Base-by-base conservation (phyloP, 371 early-diverging fungal genomes). In the Cokeromyces recurvatus region DNA sequence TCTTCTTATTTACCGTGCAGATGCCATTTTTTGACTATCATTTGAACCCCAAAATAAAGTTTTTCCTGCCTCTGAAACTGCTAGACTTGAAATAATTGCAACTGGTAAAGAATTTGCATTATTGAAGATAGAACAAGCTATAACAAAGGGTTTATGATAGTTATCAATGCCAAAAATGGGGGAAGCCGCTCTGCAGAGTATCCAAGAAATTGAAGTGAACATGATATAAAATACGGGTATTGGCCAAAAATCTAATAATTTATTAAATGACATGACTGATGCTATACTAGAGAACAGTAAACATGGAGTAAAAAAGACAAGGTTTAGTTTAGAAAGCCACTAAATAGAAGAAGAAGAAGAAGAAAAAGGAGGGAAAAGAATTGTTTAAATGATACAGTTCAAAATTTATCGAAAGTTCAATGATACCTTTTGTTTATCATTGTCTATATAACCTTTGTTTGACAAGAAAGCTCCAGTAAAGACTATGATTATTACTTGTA, bases 101-200 rank as follows among this genome's bases (percentile, higher is more conserved):
- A 86, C 76, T 2, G 90, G 90, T 19, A 87, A 57, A 10, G 84
- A 81, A 55, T 87, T 89, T 3, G 85, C 79, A 55, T 87, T 87
- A 41, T 75, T 68, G 38, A 87, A 86, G 52, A 87, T 66, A n/a
- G 77, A 66, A 14, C 85, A 80, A 3, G 85, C 84, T 19, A 71
- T 66, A 17, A 83, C 77, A 56, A 89, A 80, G 14, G 79, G 77
- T 15, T 74, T 72, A 35, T 85, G 77, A 11, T 27, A 27, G 5
- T 27, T 27, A 4, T 70, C 51, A 21, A 79, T 54, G 21, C 77
- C 67, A 23, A 73, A 64, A 4, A 72, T 12, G 37, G 71, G 66
- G 12, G 77, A 63, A 8, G 71, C 45, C 16, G 64, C 38, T 10
- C 54, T 55, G n/a, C 55, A 47, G 3, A 47, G 19, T 3, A 47